These are phyloP conservation scores for Hanseniaspora meyeri DNA, from an alignment of 805 yeast species.

Conservation along the genomic window DNA sequence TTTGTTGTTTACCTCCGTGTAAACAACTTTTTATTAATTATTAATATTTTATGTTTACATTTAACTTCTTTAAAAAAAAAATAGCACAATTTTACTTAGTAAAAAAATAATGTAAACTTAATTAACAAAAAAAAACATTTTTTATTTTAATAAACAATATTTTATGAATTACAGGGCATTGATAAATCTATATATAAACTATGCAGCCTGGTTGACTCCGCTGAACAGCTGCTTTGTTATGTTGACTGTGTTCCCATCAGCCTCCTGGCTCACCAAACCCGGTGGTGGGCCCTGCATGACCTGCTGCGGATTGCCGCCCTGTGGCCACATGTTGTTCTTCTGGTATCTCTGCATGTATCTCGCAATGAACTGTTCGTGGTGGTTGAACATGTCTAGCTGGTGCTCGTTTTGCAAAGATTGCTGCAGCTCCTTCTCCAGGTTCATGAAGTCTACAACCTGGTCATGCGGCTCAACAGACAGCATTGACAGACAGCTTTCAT, in stretches of 20 bases:
- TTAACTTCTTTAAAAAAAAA: background rate
- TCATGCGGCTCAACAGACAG: background rate
- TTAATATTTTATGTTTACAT: no score
- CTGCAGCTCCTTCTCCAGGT: slow-evolving; percentile 9
- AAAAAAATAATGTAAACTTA: background rate
- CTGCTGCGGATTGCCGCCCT: slow-evolving; percentile 14
- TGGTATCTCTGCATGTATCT: background rate
- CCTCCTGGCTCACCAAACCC: slow-evolving; percentile 15
- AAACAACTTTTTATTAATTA: no score
- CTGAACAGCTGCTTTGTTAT: slow-evolving; percentile 73
- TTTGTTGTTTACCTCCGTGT: background rate
- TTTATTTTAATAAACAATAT: no score
- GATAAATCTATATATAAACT: background rate
- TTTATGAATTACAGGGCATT: no score
- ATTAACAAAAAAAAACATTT: no score
- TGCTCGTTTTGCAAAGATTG: slow-evolving; percentile 4
- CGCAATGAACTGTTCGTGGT: background rate
- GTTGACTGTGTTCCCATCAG: slow-evolving; percentile 47
- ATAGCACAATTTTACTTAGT: background rate
- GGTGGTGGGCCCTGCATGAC: slow-evolving; percentile 20
- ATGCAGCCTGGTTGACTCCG: slow-evolving; percentile 44
- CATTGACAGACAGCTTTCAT: slow-evolving; percentile 2
- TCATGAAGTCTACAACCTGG: background rate
- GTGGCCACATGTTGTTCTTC: background rate
- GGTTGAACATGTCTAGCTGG: slow-evolving; percentile 2